A percentile compares a stretch with the other conserved stretches of the same genome.
Conservation (phyloP, 345 rosid species). For the Syzygium aromaticum region DNA sequence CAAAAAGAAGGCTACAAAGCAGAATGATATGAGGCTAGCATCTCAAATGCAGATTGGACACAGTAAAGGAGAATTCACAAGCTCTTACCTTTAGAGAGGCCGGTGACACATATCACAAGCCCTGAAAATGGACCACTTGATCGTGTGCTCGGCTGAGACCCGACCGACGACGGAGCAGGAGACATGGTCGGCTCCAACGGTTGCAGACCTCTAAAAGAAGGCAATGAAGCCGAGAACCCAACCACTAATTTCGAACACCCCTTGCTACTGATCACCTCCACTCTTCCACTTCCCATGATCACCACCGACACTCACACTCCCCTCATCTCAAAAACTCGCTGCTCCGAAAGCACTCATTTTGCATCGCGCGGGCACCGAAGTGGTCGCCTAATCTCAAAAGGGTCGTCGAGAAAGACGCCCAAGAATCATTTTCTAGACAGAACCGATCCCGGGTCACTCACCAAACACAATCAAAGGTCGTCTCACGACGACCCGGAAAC, state of each 20-base stretch:
- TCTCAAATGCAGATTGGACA: not conserved
- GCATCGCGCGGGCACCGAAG: not conserved
- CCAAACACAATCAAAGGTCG: not conserved
- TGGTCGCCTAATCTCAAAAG: not conserved
- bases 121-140: constrained; percentile 54
- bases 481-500: not conserved
- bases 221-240: constrained; percentile 37
- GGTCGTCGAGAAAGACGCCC: not conserved
- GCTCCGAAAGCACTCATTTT: not conserved
- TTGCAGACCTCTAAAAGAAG: constrained; percentile 31
- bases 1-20: not conserved
- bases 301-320: constrained; percentile 4
- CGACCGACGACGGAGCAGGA: constrained; percentile 31
- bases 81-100: constrained; percentile 72
- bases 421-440: not conserved
- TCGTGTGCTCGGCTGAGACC: constrained; percentile 27
- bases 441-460: not conserved
- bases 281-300: constrained; percentile 46
- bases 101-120: constrained; percentile 83
- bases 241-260: constrained; percentile 75
- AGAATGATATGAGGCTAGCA: not conserved
- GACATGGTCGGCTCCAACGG: constrained; percentile 28
- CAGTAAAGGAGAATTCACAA: not conserved
- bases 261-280: constrained; percentile 49
- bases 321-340: not conserved